Base-by-base conservation (phyloP, 352 stramenopile genomes). In the Globisporangium middletonii region DNA sequence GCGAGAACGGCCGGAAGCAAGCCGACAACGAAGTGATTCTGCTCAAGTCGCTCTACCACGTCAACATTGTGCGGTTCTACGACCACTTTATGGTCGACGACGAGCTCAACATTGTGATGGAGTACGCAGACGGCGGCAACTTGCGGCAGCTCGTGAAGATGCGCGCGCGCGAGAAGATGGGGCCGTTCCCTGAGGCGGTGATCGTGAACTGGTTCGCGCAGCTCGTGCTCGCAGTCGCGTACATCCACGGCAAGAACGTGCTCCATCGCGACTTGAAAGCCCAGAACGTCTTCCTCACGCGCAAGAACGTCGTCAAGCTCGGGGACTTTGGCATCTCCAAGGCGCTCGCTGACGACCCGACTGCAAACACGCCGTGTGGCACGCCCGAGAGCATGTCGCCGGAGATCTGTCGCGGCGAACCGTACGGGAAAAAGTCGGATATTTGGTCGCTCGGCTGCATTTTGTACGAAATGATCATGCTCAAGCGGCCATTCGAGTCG, bases 401-500 rank as follows among this genome's bases (percentile, higher is more conserved):
- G 7, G 86, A 96, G 70, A 92, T 96, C 57, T 95, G 85, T 50
- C 83, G 83, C 18, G 85, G 86, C 33, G 81, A 94, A 50, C 83
- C 81, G 30, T 96, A 96, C 62, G 86, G 84, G 35, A 94, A 94
- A 47, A 94, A 96, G 65, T 93, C 81, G 33, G 86, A 96, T 57
- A 92, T 96, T 60, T 96, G 86, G 86, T 92, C 85, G 46, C 79
- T 96, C 16, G 86, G 86, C 16, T 96, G 86, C 62, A 89, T 96
- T 26, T 47, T 96, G 58, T 96, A 96, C 67, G 86, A 96, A 57
- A 92, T 94, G 83, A 88, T 90, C 63, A 95, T 94, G 82, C 71
- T 93, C 48, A 78, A 80, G 50, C 79, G 84, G 19, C 83, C 86
- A 12, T 96, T 96, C 53, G 83, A 96, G 59, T 85, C 81, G 18